phyloP scores from a whole-genome alignment of 371 early-diverging fungal species.

The Mucor racemosus region DNA sequence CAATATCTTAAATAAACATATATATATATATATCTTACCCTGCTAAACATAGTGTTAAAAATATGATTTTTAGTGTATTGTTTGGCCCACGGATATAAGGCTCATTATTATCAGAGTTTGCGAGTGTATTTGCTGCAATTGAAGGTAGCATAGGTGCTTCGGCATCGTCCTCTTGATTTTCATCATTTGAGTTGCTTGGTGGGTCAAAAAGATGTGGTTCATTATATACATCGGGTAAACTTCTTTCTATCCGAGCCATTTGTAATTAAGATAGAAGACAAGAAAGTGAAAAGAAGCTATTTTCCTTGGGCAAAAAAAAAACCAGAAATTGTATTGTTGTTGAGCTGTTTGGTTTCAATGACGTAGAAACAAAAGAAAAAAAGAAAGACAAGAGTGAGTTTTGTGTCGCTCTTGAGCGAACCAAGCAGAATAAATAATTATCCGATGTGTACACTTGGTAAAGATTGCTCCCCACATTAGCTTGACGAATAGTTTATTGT shows the following conservation, averaged over 20 bases:
- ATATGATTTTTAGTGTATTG: constrained; percentile 40
- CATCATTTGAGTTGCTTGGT: neutral
- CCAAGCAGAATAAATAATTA: neutral
- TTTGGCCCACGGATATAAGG: constrained; percentile 40
- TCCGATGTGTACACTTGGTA: neutral
- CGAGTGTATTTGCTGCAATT: neutral
- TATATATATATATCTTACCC: constrained; percentile 9
- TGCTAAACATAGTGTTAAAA: constrained; percentile 48
- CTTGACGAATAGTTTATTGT: neutral
- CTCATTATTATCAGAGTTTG: neutral
- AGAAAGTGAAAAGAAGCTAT: neutral
- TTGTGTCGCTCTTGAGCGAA: neutral
- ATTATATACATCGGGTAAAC: constrained; percentile 14
- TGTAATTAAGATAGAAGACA: neutral
- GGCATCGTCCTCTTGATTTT: constrained; percentile 3
- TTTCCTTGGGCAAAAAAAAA: neutral
- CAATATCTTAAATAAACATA: neutral
- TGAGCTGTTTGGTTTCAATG: constrained; percentile 1
- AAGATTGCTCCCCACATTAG: neutral
- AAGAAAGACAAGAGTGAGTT: neutral
- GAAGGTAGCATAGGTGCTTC: constrained; percentile 17
- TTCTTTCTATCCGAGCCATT: constrained; percentile 1
- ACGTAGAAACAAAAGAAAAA: neutral
- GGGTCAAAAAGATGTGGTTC: constrained; percentile 17
- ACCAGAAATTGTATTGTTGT: neutral